Base-by-base conservation (phyloP, 1,284 basidiomycete genomes). In the Retiboletus fuscus region DNA sequence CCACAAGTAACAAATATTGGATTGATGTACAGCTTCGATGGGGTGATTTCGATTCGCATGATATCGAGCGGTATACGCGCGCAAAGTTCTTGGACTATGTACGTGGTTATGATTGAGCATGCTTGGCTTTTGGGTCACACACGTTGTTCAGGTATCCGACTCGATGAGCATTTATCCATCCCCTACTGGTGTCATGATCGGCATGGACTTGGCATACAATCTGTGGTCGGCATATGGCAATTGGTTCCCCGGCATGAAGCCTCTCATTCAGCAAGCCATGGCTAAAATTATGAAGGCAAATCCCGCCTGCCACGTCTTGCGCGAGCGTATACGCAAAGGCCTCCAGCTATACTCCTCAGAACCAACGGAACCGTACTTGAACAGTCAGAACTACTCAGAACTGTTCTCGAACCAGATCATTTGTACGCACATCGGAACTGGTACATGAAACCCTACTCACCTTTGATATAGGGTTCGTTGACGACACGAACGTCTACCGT, bases 391-490 rank as follows among this genome's bases (percentile, higher is more conserved):
- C 84, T 97, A 98, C 83, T 97, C 96, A 7, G 97, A 98, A 84
- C 84, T 98, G 62, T 98, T 98, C 88, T 97, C 95, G n/a, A 99
- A 99, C 85, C 97, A 99, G 83, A 97, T 99, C 83, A 99, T 99
- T 76, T 99, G 97, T 91, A 74, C 57, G 90, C 84, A 12, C 22
- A 34, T 51, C 64, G n/a, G n/a, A 46, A 73, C 55, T 39, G 20
- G 26, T 46, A 28, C 69, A 41, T 47, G 16, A 24, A 62, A 39
- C 20, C 43, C 11, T 41, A 41, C 73, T 76, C 57, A 77, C 70
- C 6, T 71, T 71, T 62, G 62, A 64, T 57, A 24, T 67, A 92
- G 90, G 91, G 98, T 99, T 99, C 81, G 97, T 99, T 75, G 98
- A 99, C 81, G 98, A 99, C 82, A 99, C 98, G 61, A 99, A 99